Conservation (phyloP, 257 asterid species). For the Voacanga thouarsii region DNA sequence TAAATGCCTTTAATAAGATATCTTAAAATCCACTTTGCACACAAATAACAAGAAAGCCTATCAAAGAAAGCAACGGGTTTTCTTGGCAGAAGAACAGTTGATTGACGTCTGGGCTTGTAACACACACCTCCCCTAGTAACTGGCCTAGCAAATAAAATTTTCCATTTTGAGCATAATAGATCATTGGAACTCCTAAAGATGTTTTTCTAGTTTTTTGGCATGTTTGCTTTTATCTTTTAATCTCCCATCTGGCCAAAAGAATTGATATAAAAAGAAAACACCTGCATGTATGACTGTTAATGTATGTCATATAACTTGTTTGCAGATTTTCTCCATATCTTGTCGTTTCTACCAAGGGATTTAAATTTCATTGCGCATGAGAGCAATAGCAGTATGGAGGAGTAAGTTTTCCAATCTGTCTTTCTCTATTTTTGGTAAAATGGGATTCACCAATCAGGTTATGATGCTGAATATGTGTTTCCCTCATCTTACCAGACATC, state of each 20-base stretch:
- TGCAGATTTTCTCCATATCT: conserved; percentile 43
- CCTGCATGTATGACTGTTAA: not conserved
- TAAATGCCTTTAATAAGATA: not conserved
- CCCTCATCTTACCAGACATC: conserved; percentile 21
- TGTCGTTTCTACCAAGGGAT: conserved; percentile 39
- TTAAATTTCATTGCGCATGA: conserved; percentile 33
- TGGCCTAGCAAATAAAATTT: not conserved
- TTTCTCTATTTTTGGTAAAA: not conserved
- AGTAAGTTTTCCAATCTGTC: conserved; percentile 22
- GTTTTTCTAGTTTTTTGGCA: not conserved
- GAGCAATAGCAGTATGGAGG: conserved; percentile 22
- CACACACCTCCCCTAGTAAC: not conserved
- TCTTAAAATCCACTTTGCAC: not conserved
- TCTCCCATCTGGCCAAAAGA: not conserved
- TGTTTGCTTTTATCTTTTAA: not conserved
- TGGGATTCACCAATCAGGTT: conserved; percentile 4
- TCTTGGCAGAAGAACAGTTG: not conserved
- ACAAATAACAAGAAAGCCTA: not conserved
- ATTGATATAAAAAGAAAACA: not conserved
- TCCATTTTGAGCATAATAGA: not conserved
- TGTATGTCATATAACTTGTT: not conserved
- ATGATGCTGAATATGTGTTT: conserved; percentile 9
- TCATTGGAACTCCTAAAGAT: not conserved
- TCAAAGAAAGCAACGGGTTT: not conserved
- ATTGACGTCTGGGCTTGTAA: not conserved